A percentile compares a stretch with the other conserved stretches of the same genome.
These are phyloP conservation scores for Phytophthora tubulina DNA, from an alignment of 352 stramenopile species.

Conservation along the genomic window DNA sequence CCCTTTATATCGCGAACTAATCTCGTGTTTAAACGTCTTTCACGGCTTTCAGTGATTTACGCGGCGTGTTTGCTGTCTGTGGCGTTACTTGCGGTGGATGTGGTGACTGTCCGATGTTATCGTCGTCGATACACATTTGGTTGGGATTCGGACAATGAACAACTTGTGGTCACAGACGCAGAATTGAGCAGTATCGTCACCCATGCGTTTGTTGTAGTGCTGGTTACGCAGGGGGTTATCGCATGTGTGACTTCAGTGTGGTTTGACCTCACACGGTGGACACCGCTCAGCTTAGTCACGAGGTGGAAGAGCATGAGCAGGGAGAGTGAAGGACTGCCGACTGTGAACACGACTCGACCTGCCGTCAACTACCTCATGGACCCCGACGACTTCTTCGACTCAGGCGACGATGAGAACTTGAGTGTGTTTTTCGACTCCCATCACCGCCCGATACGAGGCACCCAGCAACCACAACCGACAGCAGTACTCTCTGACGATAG, in stretches of 20 bases:
- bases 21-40: slow-evolving; percentile 37
- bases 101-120: slow-evolving; percentile 33
- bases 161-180: slow-evolving; percentile 1
- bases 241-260: slow-evolving; percentile 27
- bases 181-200: slow-evolving; percentile 12
- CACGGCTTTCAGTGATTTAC: slow-evolving; percentile 22
- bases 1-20: slow-evolving; percentile 28
- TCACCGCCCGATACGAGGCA: slow-evolving; percentile 35
- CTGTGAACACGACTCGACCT: slow-evolving; percentile 7
- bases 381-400: slow-evolving; percentile 25
- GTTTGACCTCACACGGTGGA: slow-evolving; percentile 44
- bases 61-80: slow-evolving; percentile 31
- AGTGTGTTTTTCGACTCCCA: slow-evolving; percentile 40
- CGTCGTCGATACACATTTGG: slow-evolving; percentile 26
- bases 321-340: not conserved
- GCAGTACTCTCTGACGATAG: slow-evolving; percentile 33
- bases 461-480: slow-evolving; percentile 18
- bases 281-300: slow-evolving; percentile 14
- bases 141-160: slow-evolving; percentile 2
- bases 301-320: slow-evolving; percentile 7
- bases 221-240: slow-evolving; percentile 25
- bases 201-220: slow-evolving; percentile 4
- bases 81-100: slow-evolving; percentile 28
- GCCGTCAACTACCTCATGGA: slow-evolving; percentile 42
- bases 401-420: slow-evolving; percentile 16